Base-by-base conservation (phyloP, 176 grass and related monocot genomes). In the Typha latifolia region DNA sequence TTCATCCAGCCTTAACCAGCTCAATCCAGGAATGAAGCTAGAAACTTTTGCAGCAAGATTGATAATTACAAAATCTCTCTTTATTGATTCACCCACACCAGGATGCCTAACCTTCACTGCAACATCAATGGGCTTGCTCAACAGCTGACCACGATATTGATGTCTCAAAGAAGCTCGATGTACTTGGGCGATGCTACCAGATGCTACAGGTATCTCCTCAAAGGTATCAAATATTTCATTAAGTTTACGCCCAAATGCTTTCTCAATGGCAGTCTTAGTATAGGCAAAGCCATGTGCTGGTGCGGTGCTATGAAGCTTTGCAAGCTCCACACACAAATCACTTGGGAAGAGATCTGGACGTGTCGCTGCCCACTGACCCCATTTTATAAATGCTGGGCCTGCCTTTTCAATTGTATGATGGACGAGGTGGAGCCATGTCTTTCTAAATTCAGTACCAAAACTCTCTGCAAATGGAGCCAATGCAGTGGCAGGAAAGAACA, bases 311-410 rank as follows among this genome's bases (percentile, higher is more conserved):
- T 96, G 92, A 81, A 96, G 85, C 76, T 91, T 96, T 66, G 92
- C 66, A 53, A 96, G 92, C 80, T 96, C 87, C 52, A 91, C 70
- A 51, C 92, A 96, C 0, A 96, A 77, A 82, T 96, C 88, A 84
- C 81, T 91, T 62, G 92, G 92, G 51, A 96, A 96, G 67, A 96
- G 82, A 69, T 96, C 92, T 19, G 92, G 92, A 3, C 92, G 79
- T 49, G 92, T 96, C 49, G 92, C 92, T 73, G 88, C 92, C 92
- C 92, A 96, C 81, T 96, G 92, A 62, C 92, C 92, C 92, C 92
- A 96, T 70, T 96, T 96, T 77, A 96, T 96, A 74, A 91, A 96
- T 26, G 92, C 92, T 53, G 92, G 92, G 5, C 92, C 92, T 7
- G 85, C 92, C 72, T 73, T 96, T 76, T 96, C 92, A 3, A 96